Percentiles rank a stretch among this genome's conserved stretches.
Conservation (phyloP, 208 protist genomes). For the Trichomonas vaginalis region DNA sequence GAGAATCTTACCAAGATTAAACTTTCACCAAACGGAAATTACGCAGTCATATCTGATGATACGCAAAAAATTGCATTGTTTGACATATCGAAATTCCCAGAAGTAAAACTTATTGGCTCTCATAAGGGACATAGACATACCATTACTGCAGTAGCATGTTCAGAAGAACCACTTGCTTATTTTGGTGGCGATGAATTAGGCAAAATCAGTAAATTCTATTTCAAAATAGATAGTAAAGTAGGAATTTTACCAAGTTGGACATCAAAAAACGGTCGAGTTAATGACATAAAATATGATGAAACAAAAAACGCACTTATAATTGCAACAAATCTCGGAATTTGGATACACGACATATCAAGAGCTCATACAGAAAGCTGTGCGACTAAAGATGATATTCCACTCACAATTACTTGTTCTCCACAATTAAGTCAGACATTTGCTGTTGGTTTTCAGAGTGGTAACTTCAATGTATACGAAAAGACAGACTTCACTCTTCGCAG, state of each 20-base stretch:
- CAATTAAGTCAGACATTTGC: not conserved
- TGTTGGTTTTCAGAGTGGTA: not conserved
- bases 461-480: not conserved
- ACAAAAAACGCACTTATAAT: not conserved
- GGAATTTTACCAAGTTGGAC: not conserved
- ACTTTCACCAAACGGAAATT: not conserved
- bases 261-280: not conserved
- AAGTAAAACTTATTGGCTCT: not conserved
- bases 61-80: not conserved
- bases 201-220: not conserved
- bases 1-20: not conserved
- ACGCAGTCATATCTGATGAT: not conserved
- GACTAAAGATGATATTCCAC: not conserved
- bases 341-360: not conserved
- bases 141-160: not conserved
- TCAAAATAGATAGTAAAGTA: not conserved
- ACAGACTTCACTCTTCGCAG: not conserved
- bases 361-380: not conserved
- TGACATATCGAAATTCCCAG: not conserved
- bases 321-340: not conserved
- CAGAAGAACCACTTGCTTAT: not conserved
- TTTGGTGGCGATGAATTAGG: not conserved
- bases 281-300: not conserved
- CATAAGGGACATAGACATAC: not conserved
- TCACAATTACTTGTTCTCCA: not conserved